Conservation (phyloP, 1,284 basidiomycete genomes). For the Ganoderma lucidum region DNA sequence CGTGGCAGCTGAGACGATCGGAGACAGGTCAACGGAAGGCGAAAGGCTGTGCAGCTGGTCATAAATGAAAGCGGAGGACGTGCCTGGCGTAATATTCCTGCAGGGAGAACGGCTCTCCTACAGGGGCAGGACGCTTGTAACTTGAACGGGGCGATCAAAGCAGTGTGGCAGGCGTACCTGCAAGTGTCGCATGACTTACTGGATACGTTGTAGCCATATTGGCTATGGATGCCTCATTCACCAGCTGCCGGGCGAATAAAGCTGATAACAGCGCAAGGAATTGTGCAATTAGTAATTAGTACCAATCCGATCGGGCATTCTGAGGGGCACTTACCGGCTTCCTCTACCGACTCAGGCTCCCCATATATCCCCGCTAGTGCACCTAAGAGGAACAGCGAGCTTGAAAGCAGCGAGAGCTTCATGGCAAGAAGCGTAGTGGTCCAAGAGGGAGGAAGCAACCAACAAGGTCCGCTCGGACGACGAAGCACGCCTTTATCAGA, state of each 20-base stretch:
- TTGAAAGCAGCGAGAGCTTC: not conserved
- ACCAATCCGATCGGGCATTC: no score
- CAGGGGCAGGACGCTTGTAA: conserved; percentile 22
- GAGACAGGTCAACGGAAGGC: conserved; percentile 6
- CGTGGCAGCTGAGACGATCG: conserved; percentile 53
- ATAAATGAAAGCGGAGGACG: conserved; percentile 16
- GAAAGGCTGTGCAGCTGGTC: not conserved
- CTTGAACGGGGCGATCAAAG: conserved; percentile 18
- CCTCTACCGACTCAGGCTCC: conserved; percentile 38
- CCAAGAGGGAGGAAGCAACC: conserved; percentile 1
- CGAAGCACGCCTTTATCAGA: conserved; percentile 10
- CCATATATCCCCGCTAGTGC: conserved; percentile 4
- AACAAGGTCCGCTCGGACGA: not conserved
- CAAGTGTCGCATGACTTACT: conserved; percentile 47
- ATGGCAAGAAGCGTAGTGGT: conserved; percentile 2
- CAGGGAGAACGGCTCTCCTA: conserved; percentile 65
- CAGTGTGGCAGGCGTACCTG: conserved; percentile 43
- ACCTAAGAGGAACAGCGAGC: conserved; percentile 3
- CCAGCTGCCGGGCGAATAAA: conserved; percentile 50
- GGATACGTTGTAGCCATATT: conserved; percentile 62
- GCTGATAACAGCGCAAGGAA: conserved; percentile 40
- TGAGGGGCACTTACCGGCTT: conserved; percentile 36
- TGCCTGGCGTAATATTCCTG: conserved; percentile 67
- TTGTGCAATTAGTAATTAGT: not conserved
- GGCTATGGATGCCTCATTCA: conserved; percentile 50